Conservation (phyloP, 345 rosid genomes). For the Jatropha curcas region DNA sequence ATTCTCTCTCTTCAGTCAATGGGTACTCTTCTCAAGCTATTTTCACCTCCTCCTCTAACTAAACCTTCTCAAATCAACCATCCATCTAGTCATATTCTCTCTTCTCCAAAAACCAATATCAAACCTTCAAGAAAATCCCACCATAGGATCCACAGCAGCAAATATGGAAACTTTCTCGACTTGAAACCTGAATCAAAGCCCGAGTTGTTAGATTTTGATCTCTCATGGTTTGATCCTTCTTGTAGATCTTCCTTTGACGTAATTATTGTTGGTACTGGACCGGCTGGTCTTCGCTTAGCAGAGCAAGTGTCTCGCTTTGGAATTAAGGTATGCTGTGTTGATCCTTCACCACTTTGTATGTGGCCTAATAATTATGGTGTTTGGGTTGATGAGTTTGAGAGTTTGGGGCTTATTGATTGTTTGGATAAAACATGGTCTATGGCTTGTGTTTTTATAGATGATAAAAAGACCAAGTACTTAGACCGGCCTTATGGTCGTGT, state of each 20-base stretch:
- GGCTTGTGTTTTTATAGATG: constrained; percentile 47
- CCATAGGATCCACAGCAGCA: constrained; percentile 34
- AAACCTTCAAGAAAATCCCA: constrained; percentile 8
- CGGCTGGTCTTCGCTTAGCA: constrained; percentile 64
- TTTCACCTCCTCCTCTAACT: constrained; percentile 24
- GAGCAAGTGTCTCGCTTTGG: constrained; percentile 57
- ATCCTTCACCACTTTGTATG: constrained; percentile 61
- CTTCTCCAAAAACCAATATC: constrained; percentile 14
- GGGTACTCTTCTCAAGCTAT: constrained; percentile 32
- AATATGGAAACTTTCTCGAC: constrained; percentile 49
- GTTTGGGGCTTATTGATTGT: constrained; percentile 51
- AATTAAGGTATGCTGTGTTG: constrained; percentile 63
- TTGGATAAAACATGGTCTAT: constrained; percentile 61
- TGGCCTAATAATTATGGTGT: constrained; percentile 72
- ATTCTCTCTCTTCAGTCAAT: constrained; percentile 23
- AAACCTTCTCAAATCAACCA: constrained; percentile 15
- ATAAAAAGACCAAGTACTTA: constrained; percentile 47
- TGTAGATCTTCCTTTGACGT: constrained; percentile 47
- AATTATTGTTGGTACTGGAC: constrained; percentile 63
- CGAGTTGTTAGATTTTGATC: constrained; percentile 40
- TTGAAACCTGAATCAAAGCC: constrained; percentile 42
- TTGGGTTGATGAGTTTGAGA: constrained; percentile 76
- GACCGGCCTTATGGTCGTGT: constrained; percentile 66
- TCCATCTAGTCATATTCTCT: not conserved
- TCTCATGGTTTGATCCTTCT: constrained; percentile 39